Conservation (phyloP, 257 asterid genomes). For the Echites panduratus region DNA sequence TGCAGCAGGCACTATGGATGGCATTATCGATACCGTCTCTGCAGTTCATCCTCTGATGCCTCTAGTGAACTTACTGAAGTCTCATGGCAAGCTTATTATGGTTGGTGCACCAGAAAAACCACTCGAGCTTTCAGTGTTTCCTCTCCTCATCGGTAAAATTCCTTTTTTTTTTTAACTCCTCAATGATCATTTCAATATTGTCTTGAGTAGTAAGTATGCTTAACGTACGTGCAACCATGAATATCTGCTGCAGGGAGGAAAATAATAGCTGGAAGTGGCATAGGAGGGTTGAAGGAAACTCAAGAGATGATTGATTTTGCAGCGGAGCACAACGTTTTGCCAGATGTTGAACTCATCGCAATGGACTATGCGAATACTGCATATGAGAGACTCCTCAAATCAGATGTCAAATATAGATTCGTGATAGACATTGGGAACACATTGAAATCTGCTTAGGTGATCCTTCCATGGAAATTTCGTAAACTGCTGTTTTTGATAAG, state of each 20-base stretch:
- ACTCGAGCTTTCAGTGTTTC: constrained; percentile 31
- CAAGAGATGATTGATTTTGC: constrained; percentile 26
- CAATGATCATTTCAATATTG: background rate
- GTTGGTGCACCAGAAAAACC: constrained; percentile 47
- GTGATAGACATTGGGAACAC: constrained; percentile 19
- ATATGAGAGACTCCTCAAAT: constrained; percentile 15
- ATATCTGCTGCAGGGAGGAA: constrained; percentile 20
- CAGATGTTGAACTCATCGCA: constrained; percentile 21
- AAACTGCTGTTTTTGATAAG: too few species aligned
- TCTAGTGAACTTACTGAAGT: constrained; percentile 34
- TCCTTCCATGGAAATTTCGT: too few species aligned
- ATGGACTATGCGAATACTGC: constrained; percentile 18
- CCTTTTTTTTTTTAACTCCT: background rate
- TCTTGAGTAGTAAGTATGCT: background rate
- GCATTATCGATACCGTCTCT: constrained; percentile 49
- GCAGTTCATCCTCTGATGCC: constrained; percentile 41
- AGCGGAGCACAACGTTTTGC: constrained; percentile 16
- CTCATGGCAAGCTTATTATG: constrained; percentile 40
- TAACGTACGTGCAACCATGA: background rate
- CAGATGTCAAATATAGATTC: constrained; percentile 26
- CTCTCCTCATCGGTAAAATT: constrained; percentile 32
- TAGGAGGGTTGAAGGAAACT: constrained; percentile 18
- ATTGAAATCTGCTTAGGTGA: constrained; percentile 4
- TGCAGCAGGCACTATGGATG: constrained; percentile 43
- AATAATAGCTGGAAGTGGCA: constrained; percentile 11